Evolutionary conservation across 768 basidiomycete species (phyloP), one percentile per base, ranked within the genome.

Genomic region (Amanita polypyramis): DNA sequence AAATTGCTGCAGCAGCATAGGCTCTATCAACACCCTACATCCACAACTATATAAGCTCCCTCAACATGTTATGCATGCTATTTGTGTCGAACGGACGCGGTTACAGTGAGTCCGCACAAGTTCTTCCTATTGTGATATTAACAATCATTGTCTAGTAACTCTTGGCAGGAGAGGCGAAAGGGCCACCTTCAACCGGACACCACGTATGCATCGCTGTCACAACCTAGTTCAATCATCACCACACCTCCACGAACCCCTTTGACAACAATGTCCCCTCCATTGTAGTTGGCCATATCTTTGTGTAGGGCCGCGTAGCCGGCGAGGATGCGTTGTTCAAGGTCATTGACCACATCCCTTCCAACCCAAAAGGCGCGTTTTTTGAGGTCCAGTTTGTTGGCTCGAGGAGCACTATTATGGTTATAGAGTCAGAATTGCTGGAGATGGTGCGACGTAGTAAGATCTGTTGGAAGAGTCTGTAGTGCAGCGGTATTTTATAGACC

Each of bases 191-290:
- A 43, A 43, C 41, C 5, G 29, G 21, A 43, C 41, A 43, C 41
- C 41, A 43, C 21, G 41, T 43, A 43, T 39, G 37, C 7, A 17
- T 11, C 37, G 15, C 37, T 27, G 21, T 43, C 41, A 43, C 44
- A 9, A 45, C 44, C 44, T 34, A 34, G 44, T 45, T 45, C 44
- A 33, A 35, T 30, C 44, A 45, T 21, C 30, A 17, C 44, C n/a
- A 36, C 30, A 45, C 44, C 29, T 34, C 44, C 44, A 36, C 44
- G 41, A 25, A 43, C 44, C 44, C 32, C 3, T 45, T 45, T 36
- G 30, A 10, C 44, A 35, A 45, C 44, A 11, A 11, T 45, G 27
- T 33, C 44, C n/a, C n/a, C n/a, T n/a, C n/a, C n/a, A n/a, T n/a
- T n/a, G n/a, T n/a, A n/a, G n/a, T n/a, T n/a, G n/a, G n/a, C n/a